Evolutionary conservation across 805 yeast genomes (phyloP).

Genomic region (Suhomyces sp.): DNA sequence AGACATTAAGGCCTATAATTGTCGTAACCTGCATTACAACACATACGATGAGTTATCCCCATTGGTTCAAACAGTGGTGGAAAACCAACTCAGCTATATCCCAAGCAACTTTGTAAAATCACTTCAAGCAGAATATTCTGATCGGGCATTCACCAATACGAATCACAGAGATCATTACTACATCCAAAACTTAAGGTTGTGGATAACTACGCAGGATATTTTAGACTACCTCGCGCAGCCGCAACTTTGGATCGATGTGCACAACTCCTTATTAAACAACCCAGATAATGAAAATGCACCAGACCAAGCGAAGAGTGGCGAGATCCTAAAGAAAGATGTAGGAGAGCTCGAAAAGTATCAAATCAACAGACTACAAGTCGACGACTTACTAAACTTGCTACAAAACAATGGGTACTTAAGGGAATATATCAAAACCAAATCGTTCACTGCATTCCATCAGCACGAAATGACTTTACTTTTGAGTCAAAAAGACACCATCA

Average conservation of each 20-base stretch:
- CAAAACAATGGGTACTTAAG: constrained; percentile 22
- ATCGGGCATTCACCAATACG: constrained; percentile 19
- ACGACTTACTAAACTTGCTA: constrained; percentile 15
- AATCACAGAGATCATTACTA: constrained; percentile 22
- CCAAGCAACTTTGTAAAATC: constrained; percentile 26
- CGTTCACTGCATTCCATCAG: constrained; percentile 28
- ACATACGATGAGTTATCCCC: constrained; percentile 20
- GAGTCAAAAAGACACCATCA: neutral
- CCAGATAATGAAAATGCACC: neutral
- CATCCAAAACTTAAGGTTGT: constrained; percentile 31
- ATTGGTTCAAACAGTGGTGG: constrained; percentile 12
- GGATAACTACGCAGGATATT: constrained; percentile 27
- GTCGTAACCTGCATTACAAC: constrained; percentile 34
- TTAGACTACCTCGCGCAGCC: constrained; percentile 24
- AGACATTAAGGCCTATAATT: constrained; percentile 31
- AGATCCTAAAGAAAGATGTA: neutral
- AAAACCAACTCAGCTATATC: constrained; percentile 24
- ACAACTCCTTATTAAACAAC: neutral
- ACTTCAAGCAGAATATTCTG: constrained; percentile 28
- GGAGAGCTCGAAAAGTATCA: neutral
- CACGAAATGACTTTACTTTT: constrained; percentile 21
- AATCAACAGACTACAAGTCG: neutral
- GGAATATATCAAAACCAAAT: constrained; percentile 20
- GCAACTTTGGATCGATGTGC: constrained; percentile 17
- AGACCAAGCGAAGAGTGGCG: neutral